Base-by-base conservation (phyloP, 345 rosid species). In the Gossypium anomalum region DNA sequence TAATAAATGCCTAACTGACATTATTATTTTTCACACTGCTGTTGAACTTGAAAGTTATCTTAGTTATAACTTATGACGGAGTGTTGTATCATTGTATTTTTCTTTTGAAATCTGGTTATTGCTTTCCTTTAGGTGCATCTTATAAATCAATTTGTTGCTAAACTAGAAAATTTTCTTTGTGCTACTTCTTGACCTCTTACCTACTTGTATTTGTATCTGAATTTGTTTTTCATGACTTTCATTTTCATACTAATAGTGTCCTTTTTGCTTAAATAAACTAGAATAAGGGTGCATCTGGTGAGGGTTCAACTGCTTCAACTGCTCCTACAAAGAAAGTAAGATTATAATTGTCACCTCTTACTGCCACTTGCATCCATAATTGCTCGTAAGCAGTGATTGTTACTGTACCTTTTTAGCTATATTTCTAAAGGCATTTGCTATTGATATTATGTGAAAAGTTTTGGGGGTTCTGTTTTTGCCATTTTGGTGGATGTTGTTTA, bases 221-320 rank as follows among this genome's bases (percentile, higher is more conserved):
- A 1, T 9, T 48, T 23, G 15, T 47, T 51, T 27, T 49, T 9
- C 3, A 51, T 49, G 9, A 49, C 2, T 25, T 8, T 27, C 44
- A 16, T 25, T 68, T 68, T 16, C 17, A 9, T 47, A 25, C 22
- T 68, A 49, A 68, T 16, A 4, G 0, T 52, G n/a, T 56, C 2
- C 20, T 11, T 44, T 61, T 22, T 80, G 57, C 44, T 64, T 65
- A 47, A 55, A 43, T 73, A 57, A 47, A 3, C 56, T 79, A 90
- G 92, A 84, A 19, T 67, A 89, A 90, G 83, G 80, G 76, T 78
- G 59, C 89, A 9, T 45, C 90, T 43, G 88, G 87, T 7, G 89
- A 83, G 65, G 86, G 83, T 66, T 82, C 92, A 71, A 75, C 85
- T 73, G 65, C 84, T 51, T 77, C 92, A 57, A 49, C 80, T 61